These are phyloP conservation scores for Sugiyamaella sp. DNA, from an alignment of 1,139 yeast species.

Conservation along the genomic window DNA sequence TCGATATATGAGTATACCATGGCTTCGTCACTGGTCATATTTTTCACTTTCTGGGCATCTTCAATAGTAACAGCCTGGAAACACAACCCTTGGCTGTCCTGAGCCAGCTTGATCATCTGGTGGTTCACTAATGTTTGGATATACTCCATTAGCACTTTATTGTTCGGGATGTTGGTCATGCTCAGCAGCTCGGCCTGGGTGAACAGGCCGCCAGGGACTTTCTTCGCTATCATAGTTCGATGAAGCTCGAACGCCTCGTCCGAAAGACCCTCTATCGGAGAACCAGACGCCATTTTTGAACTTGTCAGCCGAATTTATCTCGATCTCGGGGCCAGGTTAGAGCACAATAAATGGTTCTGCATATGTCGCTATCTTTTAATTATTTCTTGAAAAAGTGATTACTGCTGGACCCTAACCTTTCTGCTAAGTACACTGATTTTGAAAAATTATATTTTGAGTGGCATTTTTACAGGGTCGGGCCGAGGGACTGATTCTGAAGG, in stretches of 20 bases:
- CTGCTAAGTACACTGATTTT: too few relatives aligned
- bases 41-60: conserved; percentile 51
- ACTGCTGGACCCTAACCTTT: not conserved
- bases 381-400: not conserved
- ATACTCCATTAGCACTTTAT: conserved; percentile 29
- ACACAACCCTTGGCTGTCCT: conserved; percentile 59
- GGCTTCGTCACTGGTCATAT: conserved; percentile 86
- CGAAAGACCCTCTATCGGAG: conserved; percentile 28
- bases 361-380: conserved; percentile 11
- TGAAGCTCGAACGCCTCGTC: conserved; percentile 62
- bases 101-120: conserved; percentile 68
- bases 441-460: too few relatives aligned
- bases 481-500: too few relatives aligned
- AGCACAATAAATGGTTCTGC: not conserved
- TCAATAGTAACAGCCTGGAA: conserved; percentile 62
- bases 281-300: not conserved
- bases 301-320: not conserved
- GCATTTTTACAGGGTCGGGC: too few relatives aligned
- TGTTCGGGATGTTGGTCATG: conserved; percentile 26
- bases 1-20: conserved; percentile 90
- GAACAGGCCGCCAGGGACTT: conserved; percentile 51
- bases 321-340: not conserved
- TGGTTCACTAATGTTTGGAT: conserved; percentile 38
- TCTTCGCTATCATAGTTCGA: conserved; percentile 53
- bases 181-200: conserved; percentile 62